Conservation (phyloP, 148 eudicot species). For the Persicaria tinctoria region DNA sequence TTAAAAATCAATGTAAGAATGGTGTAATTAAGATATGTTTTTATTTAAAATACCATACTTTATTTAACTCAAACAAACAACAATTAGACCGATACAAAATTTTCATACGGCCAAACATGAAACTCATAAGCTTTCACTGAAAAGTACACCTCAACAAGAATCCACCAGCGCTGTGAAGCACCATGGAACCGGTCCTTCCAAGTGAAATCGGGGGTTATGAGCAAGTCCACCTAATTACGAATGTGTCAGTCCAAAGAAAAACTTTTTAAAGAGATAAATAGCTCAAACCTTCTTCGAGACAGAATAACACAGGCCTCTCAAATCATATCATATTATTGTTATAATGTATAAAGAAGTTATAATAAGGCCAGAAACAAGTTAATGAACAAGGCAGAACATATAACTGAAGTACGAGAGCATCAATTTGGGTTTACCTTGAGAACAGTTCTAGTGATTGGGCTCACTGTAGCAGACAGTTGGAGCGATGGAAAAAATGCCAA, state of each 20-base stretch:
- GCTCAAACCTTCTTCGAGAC: background rate
- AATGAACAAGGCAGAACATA: background rate
- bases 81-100: background rate
- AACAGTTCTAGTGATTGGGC: slow-evolving; percentile 99
- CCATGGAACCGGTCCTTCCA: slow-evolving; percentile 99
- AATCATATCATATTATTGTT: background rate
- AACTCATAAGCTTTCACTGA: background rate
- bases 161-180: slow-evolving; percentile 86
- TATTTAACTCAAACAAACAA: background rate
- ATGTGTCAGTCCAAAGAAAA: background rate
- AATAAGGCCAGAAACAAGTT: background rate
- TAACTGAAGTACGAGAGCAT: background rate
- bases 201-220: slow-evolving; percentile 69
- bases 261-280: too few species aligned
- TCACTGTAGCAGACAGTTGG: slow-evolving; percentile 84
- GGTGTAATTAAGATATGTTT: too few species aligned
- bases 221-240: slow-evolving; percentile 66
- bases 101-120: background rate
- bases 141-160: slow-evolving; percentile 64
- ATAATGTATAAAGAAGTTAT: background rate
- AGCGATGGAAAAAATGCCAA: slow-evolving; percentile 72
- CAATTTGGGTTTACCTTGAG: slow-evolving; percentile 38
- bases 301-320: background rate
- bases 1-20: too few species aligned
- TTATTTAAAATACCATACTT: too few species aligned